phyloP scores from a whole-genome alignment of 1,284 basidiomycete genomes.

The Moesziomyces sp. region DNA sequence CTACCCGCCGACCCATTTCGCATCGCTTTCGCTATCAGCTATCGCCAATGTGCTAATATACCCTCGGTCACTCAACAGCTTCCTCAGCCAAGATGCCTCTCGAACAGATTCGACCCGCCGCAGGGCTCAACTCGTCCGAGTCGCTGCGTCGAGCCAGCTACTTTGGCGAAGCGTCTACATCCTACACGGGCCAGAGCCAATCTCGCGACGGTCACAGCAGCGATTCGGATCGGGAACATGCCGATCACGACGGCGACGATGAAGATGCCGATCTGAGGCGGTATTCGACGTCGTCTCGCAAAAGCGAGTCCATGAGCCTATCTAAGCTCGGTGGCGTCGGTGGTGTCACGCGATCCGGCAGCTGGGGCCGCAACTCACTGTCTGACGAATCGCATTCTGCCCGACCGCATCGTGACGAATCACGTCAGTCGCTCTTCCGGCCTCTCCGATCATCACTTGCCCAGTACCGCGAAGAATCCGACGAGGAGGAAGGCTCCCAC shows the following conservation, averaged over 20 bases:
- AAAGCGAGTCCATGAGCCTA: constrained; percentile 46
- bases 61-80: constrained; percentile 5
- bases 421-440: constrained; percentile 17
- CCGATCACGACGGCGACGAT: constrained; percentile 23
- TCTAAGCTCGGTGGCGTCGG: constrained; percentile 59
- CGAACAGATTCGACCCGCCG: constrained; percentile 50
- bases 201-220: constrained; percentile 17
- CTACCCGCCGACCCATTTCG: too few relatives aligned
- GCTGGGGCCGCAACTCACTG: constrained; percentile 49
- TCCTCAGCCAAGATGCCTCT: constrained; percentile 40
- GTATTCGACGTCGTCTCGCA: constrained; percentile 17
- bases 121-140: constrained; percentile 46
- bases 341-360: constrained; percentile 59
- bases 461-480: constrained; percentile 20
- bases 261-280: constrained; percentile 17
- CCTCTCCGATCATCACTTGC: constrained; percentile 29
- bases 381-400: constrained; percentile 20
- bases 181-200: constrained; percentile 7
- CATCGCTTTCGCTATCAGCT: background rate
- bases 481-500: constrained; percentile 15
- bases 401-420: constrained; percentile 14
- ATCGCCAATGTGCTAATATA: constrained; percentile 23
- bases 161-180: constrained; percentile 15
- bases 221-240: constrained; percentile 21
- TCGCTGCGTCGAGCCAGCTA: constrained; percentile 42